Base-by-base conservation (phyloP, 805 yeast species). In the Kodamaea nitidulidarum region DNA sequence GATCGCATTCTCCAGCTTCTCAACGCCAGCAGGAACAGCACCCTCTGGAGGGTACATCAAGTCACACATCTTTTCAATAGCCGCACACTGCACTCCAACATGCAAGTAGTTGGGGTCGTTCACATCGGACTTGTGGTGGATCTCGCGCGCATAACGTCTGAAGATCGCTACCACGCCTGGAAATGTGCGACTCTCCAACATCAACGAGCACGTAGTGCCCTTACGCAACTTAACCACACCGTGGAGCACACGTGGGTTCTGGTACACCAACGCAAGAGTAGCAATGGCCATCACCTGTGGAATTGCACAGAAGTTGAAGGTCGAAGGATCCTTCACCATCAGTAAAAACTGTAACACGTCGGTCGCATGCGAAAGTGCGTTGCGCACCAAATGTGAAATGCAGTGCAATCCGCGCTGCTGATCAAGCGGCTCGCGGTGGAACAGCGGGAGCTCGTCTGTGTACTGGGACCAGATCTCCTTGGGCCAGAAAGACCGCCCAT, bases 281-380 rank as follows among this genome's bases (percentile, higher is more conserved):
- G 98, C 97, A 60, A 93, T 84, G 26, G 98, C 96, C 98, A 93
- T 93, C 14, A 91, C 97, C 67, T 93, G 99, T 14, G 99, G 99
- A 56, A 93, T 93, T 8, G 97, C 87, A 68, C 97, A 90, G 70
- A 93, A 93, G 51, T 81, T 84, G 70, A 88, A 93, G 36, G 82
- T 66, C 1, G 95, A 78, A 44, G 83, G 85, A 57, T 93, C 98
- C 43, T 75, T 75, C 36, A 93, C 76, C 45, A 80, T 70, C 12
- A 91, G 75, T 41, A 93, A 71, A 59, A 85, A 93, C 37, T 75
- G 74, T 51, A 93, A 71, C 21, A 80, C 84, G 54, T 87, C 93
- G 38, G 75, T 76, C 28, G 78, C 88, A 55, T 91, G 97, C 20
- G 66, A 70, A 56, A 93, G 69, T 1, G 95, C 81, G 57, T 88